phyloP scores from a whole-genome alignment of 768 basidiomycete genomes.

The Phylloporus sp. region DNA sequence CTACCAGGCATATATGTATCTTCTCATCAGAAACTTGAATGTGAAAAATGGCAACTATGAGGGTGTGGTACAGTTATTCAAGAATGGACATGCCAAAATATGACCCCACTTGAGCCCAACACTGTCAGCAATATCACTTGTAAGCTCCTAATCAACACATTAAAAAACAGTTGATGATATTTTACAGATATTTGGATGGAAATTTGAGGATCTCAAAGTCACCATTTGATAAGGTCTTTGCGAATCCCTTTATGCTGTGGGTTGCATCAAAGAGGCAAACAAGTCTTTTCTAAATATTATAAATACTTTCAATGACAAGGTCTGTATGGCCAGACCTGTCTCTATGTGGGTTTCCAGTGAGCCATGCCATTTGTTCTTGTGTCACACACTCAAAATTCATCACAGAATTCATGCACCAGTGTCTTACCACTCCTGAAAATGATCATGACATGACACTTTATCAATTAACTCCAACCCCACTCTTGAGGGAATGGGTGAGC shows the following conservation, averaged over 20 bases:
- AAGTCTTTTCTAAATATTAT: background rate
- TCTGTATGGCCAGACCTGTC: background rate
- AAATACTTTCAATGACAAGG: background rate
- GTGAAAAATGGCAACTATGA: background rate
- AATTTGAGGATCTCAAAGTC: background rate
- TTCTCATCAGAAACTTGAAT: background rate
- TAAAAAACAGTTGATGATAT: background rate
- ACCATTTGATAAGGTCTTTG: background rate
- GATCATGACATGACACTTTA: background rate
- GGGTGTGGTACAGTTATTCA: background rate
- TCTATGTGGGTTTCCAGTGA: background rate
- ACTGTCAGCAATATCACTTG: background rate
- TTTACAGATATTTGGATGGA: background rate
- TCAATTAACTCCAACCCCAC: background rate
- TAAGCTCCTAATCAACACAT: background rate
- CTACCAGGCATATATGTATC: background rate
- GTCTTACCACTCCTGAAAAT: background rate
- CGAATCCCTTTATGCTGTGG: background rate
- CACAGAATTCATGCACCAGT: background rate
- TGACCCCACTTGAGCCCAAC: background rate
- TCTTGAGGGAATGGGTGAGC: background rate
- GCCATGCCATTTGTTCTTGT: background rate
- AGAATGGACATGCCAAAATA: background rate
- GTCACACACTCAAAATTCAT: background rate
- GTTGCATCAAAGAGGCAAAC: background rate